Base-by-base conservation (phyloP, 768 basidiomycete species). In the Lentinus tigrinus region DNA sequence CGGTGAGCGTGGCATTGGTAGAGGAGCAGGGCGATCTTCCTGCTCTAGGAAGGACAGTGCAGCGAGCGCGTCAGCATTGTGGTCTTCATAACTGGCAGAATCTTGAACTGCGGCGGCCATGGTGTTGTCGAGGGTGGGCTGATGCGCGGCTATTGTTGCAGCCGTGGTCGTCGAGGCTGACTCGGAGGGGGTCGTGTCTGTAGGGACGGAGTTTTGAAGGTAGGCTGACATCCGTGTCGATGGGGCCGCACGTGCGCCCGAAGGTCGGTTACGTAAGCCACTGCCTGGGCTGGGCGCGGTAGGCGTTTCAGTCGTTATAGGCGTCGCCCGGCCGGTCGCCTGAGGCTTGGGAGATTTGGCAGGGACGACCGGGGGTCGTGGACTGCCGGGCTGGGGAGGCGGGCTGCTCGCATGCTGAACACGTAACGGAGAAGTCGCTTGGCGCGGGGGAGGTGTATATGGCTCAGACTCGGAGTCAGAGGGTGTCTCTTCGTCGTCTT, bases 211-310 rank as follows among this genome's bases (percentile, higher is more conserved):
- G 52, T 62, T 61, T 53, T 58, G 63, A 39, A 58, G 10, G 47
- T 43, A 55, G 57, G 62, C 54, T 59, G 57, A 60, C 59, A 53
- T 40, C 47, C 55, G 65, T 66, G 65, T 65, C 52, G 63, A 65
- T 50, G 80, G 78, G 56, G 77, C 82, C 47, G 87, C 90, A 85
- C 90, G 90, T 85, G 90, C 90, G 48, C 90, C 90, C 31, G 88
- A 87, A 21, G 90, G 90, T 67, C 46, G 26, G 27, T 88, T 90
- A 73, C 88, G 85, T 73, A 86, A 85, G 47, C 36, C 38, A 27
- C 48, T 62, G 47, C 49, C 58, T 42, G 68, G 56, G 4, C 63
- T 66, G 63, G 67, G 47, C 61, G 63, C 57, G 31, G 48, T 43
- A 44, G 56, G 23, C n/a, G 53, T 52, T 51, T 56, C 56, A 36